These are phyloP conservation scores for Fusarium sp. DNA, from an alignment of 2,329 filamentous ascomycete genomes.

Conservation along the genomic window DNA sequence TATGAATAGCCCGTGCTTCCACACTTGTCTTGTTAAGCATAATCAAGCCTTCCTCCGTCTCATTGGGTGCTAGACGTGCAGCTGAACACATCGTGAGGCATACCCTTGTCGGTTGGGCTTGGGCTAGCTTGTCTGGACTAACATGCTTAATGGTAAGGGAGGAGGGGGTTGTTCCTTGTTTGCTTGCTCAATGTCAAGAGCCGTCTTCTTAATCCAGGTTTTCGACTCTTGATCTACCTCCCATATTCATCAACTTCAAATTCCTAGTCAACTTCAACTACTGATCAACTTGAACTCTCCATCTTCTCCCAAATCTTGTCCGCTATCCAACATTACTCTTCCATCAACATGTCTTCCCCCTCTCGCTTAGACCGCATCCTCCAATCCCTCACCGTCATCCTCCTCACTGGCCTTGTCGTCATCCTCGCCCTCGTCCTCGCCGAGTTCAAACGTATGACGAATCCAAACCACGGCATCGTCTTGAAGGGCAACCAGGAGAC, in stretches of 20 bases:
- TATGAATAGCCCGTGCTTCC: neutral
- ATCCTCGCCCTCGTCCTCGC: constrained; percentile 27
- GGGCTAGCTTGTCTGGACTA: neutral
- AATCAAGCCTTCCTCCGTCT: neutral
- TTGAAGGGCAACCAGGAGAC: neutral
- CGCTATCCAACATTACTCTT: neutral
- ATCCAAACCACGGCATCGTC: constrained; percentile 1
- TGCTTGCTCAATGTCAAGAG: neutral
- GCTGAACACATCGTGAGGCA: neutral
- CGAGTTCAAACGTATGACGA: constrained; percentile 24
- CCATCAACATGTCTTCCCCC: neutral
- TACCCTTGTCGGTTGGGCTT: neutral
- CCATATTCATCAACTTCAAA: neutral
- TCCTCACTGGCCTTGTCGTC: constrained; percentile 15
- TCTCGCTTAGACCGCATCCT: neutral
- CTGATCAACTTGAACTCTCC: neutral
- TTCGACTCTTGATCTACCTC: neutral
- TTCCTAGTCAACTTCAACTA: neutral
- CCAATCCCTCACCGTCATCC: neutral
- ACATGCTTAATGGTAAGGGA: neutral
- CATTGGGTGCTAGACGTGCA: neutral
- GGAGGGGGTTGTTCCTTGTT: neutral
- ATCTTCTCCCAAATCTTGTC: neutral
- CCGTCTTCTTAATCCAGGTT: neutral
- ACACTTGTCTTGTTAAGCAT: neutral